A percentile compares a stretch with the other conserved stretches of the same genome.
Evolutionary conservation across 768 basidiomycete species (phyloP).

Genomic region (Lactifluus rugatus): DNA sequence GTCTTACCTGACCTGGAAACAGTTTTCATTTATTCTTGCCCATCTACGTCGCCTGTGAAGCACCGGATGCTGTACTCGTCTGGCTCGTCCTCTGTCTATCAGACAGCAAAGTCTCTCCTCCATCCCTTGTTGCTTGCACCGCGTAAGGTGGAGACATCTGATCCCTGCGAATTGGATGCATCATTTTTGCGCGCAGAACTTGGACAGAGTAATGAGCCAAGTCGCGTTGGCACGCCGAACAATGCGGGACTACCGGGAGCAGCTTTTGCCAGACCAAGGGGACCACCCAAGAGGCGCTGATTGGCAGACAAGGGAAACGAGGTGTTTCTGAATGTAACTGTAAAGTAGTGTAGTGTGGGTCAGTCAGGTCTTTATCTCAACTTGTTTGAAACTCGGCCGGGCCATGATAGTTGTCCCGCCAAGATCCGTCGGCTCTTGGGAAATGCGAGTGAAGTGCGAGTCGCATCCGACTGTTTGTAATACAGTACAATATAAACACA

Average conservation of each 20-base stretch:
- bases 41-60: slow-evolving; percentile 69
- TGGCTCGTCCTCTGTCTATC: slow-evolving; percentile 46
- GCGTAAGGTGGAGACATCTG: slow-evolving; percentile 76
- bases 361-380: neutral
- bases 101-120: slow-evolving; percentile 44
- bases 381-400: neutral
- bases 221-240: slow-evolving; percentile 19
- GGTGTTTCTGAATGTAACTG: neutral
- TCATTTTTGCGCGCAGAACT: slow-evolving; percentile 52
- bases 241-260: slow-evolving; percentile 29
- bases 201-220: slow-evolving; percentile 25
- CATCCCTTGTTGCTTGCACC: slow-evolving; percentile 34
- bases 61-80: slow-evolving; percentile 86
- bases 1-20: neutral
- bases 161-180: slow-evolving; percentile 63
- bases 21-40: slow-evolving; percentile 94
- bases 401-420: neutral
- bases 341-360: neutral
- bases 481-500: neutral
- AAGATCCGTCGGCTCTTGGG: neutral
- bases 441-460: neutral
- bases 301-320: neutral
- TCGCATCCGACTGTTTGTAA: too few species aligned
- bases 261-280: slow-evolving; percentile 60
- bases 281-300: slow-evolving; percentile 47